A percentile compares a stretch with the other conserved stretches of the same genome.
Conservation (phyloP, 805 yeast species). For the Pichia californica region DNA sequence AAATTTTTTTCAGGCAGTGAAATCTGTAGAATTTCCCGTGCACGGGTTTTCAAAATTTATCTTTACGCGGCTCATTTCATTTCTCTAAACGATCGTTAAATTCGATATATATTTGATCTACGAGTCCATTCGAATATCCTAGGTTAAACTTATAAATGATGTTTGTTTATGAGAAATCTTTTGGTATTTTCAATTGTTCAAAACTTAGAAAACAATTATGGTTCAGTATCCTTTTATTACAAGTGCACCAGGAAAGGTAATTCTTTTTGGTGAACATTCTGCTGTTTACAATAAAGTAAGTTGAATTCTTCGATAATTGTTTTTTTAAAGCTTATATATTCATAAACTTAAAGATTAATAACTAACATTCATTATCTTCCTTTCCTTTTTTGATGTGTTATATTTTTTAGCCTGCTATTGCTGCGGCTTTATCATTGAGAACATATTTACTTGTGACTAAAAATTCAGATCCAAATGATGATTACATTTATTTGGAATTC, state of each 20-base stretch:
- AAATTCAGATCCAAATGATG: conserved; percentile 29
- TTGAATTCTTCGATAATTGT: conserved; percentile 1
- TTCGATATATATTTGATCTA: too few species aligned
- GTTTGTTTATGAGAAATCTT: too few species aligned
- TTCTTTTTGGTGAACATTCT: conserved; percentile 93
- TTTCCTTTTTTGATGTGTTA: too few species aligned
- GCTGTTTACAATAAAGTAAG: conserved; percentile 76
- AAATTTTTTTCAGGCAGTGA: conserved; percentile 7
- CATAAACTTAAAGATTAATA: too few species aligned
- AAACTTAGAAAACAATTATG: conserved; percentile 5
- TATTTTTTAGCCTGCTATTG: conserved; percentile 69
- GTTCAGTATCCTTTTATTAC: conserved; percentile 53
- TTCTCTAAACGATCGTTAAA: too few species aligned
- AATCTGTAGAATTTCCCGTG: neutral
- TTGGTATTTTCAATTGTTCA: too few species aligned
- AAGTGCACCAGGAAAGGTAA: conserved; percentile 95
- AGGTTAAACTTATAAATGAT: too few species aligned
- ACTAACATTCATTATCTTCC: too few species aligned
- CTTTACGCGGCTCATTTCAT: too few species aligned
- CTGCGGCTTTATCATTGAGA: conserved; percentile 85
- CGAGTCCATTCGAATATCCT: too few species aligned
- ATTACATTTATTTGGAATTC: conserved; percentile 58
- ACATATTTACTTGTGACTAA: conserved; percentile 68
- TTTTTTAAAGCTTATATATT: neutral
- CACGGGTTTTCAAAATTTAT: neutral